Conservation (phyloP, 495 filamentous ascomycete genomes). For the Hypoxylon lenormandii region DNA sequence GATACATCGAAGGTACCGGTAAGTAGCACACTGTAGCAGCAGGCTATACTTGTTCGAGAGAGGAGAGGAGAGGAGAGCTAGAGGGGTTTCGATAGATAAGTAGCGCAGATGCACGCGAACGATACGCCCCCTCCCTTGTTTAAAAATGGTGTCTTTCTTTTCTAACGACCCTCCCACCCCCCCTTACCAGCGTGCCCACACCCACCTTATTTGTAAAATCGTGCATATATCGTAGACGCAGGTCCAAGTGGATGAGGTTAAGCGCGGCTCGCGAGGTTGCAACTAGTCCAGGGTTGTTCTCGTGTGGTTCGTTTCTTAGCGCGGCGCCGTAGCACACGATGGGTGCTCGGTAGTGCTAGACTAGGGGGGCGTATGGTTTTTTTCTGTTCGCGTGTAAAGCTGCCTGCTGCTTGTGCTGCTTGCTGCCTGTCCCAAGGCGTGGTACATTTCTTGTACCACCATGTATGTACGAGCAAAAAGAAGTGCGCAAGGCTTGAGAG, state of each 20-base stretch:
- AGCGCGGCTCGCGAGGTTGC: constrained; percentile 44
- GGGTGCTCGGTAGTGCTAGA: constrained; percentile 30
- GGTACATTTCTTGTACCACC: background rate
- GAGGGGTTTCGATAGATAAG: constrained; percentile 48
- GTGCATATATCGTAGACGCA: constrained; percentile 46
- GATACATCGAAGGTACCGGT: constrained; percentile 21
- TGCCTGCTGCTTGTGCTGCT: no score
- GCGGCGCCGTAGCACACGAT: constrained; percentile 32
- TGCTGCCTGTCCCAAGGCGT: background rate
- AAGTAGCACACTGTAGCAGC: no score
- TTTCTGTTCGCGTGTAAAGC: constrained; percentile 20
- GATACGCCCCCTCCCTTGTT: constrained; percentile 14
- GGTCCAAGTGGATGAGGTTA: constrained; percentile 50
- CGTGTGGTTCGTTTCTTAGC: constrained; percentile 35
- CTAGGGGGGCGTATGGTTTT: background rate
- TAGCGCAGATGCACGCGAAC: constrained; percentile 32
- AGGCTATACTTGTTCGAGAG: constrained; percentile 33
- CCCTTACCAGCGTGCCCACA: constrained; percentile 10
- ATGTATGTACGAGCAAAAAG: background rate
- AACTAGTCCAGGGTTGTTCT: constrained; percentile 31
- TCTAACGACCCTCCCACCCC: background rate
- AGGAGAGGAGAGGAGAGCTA: constrained; percentile 23
- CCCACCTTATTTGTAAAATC: constrained; percentile 47
- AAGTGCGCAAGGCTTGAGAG: background rate
- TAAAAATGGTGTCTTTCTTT: constrained; percentile 9